Percentiles rank a stretch among this genome's conserved stretches.
These are phyloP conservation scores for Dicorynia guianensis DNA, from an alignment of 306 rosid genomes.

Conservation along the genomic window DNA sequence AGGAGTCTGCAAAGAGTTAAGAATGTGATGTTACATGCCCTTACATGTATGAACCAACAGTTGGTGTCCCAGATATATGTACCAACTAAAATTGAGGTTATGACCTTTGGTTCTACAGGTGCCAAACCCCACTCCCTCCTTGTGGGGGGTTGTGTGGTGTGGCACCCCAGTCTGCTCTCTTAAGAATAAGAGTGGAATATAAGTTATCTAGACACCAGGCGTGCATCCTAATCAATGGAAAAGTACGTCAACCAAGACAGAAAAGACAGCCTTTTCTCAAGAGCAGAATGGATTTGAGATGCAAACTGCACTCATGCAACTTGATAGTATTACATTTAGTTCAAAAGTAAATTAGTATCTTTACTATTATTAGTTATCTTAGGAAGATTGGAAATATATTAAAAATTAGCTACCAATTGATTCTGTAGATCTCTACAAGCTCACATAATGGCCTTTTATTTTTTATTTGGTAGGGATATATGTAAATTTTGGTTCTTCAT, in stretches of 20 bases:
- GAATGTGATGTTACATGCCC: slow-evolving; percentile 22
- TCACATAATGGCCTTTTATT: neutral
- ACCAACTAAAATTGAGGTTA: slow-evolving; percentile 8
- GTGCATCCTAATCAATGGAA: neutral
- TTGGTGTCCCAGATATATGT: neutral
- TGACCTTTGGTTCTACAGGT: slow-evolving; percentile 9
- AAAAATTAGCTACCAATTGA: neutral
- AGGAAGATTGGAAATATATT: neutral
- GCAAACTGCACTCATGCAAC: slow-evolving; percentile 8
- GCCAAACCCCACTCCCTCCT: neutral
- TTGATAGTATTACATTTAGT: slow-evolving; percentile 14
- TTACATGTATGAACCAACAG: slow-evolving; percentile 22
- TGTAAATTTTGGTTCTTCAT: slow-evolving; percentile 13
- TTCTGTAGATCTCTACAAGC: slow-evolving; percentile 15
- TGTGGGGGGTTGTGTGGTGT: neutral
- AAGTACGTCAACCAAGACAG: slow-evolving; percentile 7
- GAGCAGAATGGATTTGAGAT: slow-evolving; percentile 6
- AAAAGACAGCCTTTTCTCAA: slow-evolving; percentile 22
- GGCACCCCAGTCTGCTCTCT: too few species aligned
- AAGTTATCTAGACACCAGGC: too few species aligned
- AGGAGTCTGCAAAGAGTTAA: slow-evolving; percentile 72
- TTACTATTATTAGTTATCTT: neutral
- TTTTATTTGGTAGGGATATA: neutral
- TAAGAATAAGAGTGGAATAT: too few species aligned
- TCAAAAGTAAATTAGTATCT: slow-evolving; percentile 4